Evolutionary conservation across 768 basidiomycete genomes (phyloP), one percentile per base, ranked within the genome.

Genomic region (Goffeauzyma gilvescens): DNA sequence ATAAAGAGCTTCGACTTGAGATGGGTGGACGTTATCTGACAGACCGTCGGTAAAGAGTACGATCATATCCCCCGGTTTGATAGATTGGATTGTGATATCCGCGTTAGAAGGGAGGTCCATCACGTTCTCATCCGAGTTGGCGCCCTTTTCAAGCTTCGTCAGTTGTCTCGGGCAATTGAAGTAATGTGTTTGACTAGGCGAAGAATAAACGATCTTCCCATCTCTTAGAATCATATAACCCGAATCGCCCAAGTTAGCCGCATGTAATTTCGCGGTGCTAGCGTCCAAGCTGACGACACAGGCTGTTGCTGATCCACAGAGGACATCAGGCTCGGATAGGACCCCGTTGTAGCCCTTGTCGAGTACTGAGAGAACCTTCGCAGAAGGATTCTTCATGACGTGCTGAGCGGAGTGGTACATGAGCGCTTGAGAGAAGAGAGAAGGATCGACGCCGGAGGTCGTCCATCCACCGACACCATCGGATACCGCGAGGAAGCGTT

Each of bases 391-490:
- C 15, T 44, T 10, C 15, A 41, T 14, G 20, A 37, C 42, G 42
- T 51, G 36, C 9, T 45, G 36, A 33, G 53, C 43, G 33, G 60
- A 57, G 62, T 81, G 77, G 62, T 78, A 87, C 81, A 89, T 86
- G 38, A 95, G 67, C 0, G 82, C 74, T 65, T 93, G 87, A 1
- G 85, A 78, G 67, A 89, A 95, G 33, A 89, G 67, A 0, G 84
- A 78, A 1, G 84, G 84, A 63, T 93, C 85, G 40, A 83, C 73
- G 13, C 83, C 80, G 21, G 74, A 72, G 27, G 78, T 74, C 36
- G 74, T 72, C 89, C 89, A 95, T 15, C 87, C 86, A 2, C 86
- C 86, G 4, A 93, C 86, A 15, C 87, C 87, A 53, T 95, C 87
- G 28, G 86, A 82, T 4, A 93, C 74, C 27, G 83, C 85, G 41